These are phyloP conservation scores for Decorospora gaudefroyi DNA, from an alignment of 2,329 filamentous ascomycete species.

Conservation along the genomic window DNA sequence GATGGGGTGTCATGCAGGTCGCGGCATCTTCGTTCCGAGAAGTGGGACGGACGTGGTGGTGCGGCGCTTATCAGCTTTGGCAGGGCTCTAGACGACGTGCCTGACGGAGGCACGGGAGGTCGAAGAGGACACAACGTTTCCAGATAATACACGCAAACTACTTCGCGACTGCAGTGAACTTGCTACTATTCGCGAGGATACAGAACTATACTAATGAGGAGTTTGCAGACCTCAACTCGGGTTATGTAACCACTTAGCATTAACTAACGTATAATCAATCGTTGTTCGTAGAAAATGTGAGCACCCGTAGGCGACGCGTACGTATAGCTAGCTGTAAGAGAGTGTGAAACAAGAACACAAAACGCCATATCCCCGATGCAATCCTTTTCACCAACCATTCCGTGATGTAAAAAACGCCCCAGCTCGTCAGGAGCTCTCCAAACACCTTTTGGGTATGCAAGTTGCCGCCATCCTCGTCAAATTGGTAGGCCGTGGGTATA, in stretches of 20 bases:
- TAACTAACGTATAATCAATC: slow-evolving; percentile 21
- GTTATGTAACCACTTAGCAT: slow-evolving; percentile 21
- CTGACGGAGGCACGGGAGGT: too few species aligned
- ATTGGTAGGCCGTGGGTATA: slow-evolving; percentile 26
- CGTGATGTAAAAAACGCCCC: slow-evolving; percentile 15
- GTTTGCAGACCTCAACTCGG: slow-evolving; percentile 8
- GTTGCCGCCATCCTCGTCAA: slow-evolving; percentile 15
- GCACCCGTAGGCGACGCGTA: slow-evolving; percentile 4
- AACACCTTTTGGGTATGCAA: slow-evolving; percentile 27
- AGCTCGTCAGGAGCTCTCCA: slow-evolving; percentile 5
- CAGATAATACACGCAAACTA: too few species aligned
- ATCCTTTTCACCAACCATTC: slow-evolving; percentile 2
- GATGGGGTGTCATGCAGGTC: neutral
- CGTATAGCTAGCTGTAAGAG: slow-evolving; percentile 9
- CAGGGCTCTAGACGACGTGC: too few species aligned
- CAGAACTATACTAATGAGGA: slow-evolving; percentile 9
- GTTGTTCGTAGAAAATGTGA: slow-evolving; percentile 19
- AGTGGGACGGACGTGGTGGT: too few species aligned
- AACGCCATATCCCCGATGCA: slow-evolving; percentile 23
- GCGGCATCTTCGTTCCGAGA: too few species aligned
- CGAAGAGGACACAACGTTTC: too few species aligned
- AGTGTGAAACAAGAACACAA: slow-evolving; percentile 3
- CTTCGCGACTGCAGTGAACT: too few species aligned
- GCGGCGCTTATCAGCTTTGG: too few species aligned
- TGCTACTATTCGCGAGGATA: neutral